Evolutionary conservation across 306 rosid genomes (phyloP).

Genomic region (Quercus bicolor): DNA sequence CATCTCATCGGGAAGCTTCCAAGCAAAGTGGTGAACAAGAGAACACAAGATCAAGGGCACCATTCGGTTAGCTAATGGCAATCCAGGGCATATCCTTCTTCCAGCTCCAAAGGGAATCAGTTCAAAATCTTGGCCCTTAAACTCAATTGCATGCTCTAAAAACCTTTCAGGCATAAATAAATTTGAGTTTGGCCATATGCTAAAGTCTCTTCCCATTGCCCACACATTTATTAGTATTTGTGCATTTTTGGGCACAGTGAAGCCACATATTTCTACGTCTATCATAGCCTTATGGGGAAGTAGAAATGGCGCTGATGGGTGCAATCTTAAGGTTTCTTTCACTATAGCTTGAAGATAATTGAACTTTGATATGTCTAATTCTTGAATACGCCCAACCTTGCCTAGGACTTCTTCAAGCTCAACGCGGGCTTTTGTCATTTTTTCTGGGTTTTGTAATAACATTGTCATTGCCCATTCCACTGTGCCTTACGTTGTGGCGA

Average conservation of each 20-base stretch:
- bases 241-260: conserved; percentile 5
- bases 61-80: too few relatives aligned
- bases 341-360: conserved; percentile 19
- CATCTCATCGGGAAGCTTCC: too few relatives aligned
- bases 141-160: not conserved
- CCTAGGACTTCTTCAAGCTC: conserved; percentile 5
- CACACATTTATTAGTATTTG: conserved; percentile 20
- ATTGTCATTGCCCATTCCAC: conserved; percentile 38
- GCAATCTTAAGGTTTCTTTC: conserved; percentile 28
- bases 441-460: conserved; percentile 11
- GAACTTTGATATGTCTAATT: conserved; percentile 21
- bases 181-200: conserved; percentile 22
- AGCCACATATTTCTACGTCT: conserved; percentile 10
- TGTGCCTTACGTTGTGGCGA: conserved; percentile 7
- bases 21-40: too few relatives aligned
- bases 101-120: not conserved
- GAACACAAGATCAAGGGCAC: too few relatives aligned
- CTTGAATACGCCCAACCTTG: not conserved
- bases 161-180: conserved; percentile 30
- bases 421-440: not conserved
- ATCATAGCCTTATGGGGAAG: conserved; percentile 20
- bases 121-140: not conserved
- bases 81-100: too few relatives aligned
- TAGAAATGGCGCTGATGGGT: conserved; percentile 25
- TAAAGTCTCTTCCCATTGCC: conserved; percentile 28